These are phyloP conservation scores for Lactarius pseudohatsudake DNA, from an alignment of 768 basidiomycete species.

Conservation along the genomic window DNA sequence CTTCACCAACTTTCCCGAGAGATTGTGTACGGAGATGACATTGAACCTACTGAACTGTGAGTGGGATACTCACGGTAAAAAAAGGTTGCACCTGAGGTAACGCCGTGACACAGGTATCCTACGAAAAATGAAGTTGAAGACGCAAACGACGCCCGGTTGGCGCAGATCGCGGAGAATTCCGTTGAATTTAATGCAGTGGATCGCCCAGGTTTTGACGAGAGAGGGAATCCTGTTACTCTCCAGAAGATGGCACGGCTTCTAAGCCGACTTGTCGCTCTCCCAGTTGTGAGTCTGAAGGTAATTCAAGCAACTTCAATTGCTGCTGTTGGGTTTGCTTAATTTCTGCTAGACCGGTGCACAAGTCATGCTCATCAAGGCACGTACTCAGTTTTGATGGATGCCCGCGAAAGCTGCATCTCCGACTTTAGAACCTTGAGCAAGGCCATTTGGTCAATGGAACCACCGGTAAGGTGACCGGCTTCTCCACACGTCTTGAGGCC, in stretches of 20 bases:
- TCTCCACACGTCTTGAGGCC: constrained; percentile 48
- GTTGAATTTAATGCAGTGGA: constrained; percentile 49
- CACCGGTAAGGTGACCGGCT: constrained; percentile 53
- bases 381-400: neutral
- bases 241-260: constrained; percentile 47
- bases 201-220: constrained; percentile 44
- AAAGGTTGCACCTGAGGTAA: neutral
- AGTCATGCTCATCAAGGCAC: constrained; percentile 79
- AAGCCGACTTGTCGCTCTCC: constrained; percentile 57
- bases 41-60: constrained; percentile 81
- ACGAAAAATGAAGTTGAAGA: constrained; percentile 66
- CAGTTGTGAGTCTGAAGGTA: constrained; percentile 45
- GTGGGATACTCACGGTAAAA: constrained; percentile 26
- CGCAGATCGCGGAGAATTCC: constrained; percentile 40
- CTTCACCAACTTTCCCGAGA: constrained; percentile 59
- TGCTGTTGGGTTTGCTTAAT: neutral
- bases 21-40: constrained; percentile 65
- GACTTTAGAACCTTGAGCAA: constrained; percentile 62
- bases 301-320: neutral
- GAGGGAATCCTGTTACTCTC: constrained; percentile 37
- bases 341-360: constrained; percentile 67
- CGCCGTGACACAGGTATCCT: constrained; percentile 52
- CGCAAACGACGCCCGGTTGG: constrained; percentile 60
- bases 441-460: constrained; percentile 72
- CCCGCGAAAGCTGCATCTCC: constrained; percentile 1